Evolutionary conservation across 2,329 filamentous ascomycete species (phyloP), one percentile per base, ranked within the genome.

Genomic region (Hypoxylon sp.): DNA sequence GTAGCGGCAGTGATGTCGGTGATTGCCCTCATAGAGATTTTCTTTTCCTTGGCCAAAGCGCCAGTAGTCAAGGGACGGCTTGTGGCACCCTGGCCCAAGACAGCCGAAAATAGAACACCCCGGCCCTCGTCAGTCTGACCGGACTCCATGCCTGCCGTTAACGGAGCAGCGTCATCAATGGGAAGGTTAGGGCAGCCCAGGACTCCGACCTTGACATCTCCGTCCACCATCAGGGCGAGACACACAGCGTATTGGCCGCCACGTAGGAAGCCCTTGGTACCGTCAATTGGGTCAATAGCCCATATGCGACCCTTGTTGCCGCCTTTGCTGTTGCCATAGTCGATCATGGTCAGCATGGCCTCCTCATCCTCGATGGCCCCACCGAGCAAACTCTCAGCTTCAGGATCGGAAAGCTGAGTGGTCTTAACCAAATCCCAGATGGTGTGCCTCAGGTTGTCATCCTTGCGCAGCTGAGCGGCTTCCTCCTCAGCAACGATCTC

Each of bases 231-330:
- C 75, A 99, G 85, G 37, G 89, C 96, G 4, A 99, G 88, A 79
- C 95, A 98, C 60, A 99, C 94, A 61, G 96, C 97, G 79, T 99
- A 99, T 84, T 99, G 96, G 42, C 95, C 97, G 59, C 96, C 96
- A 70, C 97, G 89, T 68, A 99, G 85, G 84, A 99, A 99, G 31
- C 96, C 97, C 84, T 98, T 97, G 60, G 96, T 99, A 73, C 96
- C 96, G 81, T 99, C 96, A 70, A 99, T 98, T 66, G 96, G 96
- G 81, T 99, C 96, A 64, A 99, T 90, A 44, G 95, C 93, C 96
- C 96, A 99, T 80, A 98, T 93, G 73, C 96, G 87, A 70, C 94
- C 94, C 72, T 84, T 86, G 68, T 83, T 80, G 30, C 94, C 94
- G 67, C 94, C 94, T 64, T 87, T 82, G 81, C 90, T 93, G 78